phyloP scores from a whole-genome alignment of 257 asterid genomes.

The Jaltomata sinuosa region DNA sequence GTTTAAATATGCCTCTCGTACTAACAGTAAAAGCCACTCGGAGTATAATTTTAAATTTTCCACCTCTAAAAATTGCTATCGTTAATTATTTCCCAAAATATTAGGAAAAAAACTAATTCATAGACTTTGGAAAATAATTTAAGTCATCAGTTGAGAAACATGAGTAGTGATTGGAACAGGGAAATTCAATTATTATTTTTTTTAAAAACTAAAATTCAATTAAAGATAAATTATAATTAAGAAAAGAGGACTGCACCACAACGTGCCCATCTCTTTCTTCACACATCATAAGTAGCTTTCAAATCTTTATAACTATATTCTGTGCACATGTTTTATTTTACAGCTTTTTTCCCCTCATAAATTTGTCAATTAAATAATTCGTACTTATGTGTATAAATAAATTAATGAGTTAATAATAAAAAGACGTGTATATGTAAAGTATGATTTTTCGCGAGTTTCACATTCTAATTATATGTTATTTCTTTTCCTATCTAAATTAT shows the following conservation, averaged over 20 bases:
- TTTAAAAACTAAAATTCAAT: no score
- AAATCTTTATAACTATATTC: constrained; percentile 25
- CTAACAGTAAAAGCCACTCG: background rate
- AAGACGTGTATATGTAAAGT: no score
- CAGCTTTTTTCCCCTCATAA: background rate
- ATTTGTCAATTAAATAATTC: background rate
- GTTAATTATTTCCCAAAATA: no score
- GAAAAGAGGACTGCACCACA: background rate
- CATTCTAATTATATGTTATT: no score
- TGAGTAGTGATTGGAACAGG: background rate
- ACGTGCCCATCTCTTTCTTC: constrained; percentile 39
- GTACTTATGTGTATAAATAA: background rate
- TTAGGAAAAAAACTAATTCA: background rate
- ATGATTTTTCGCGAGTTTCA: no score
- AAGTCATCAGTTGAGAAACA: background rate
- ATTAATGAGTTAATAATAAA: no score
- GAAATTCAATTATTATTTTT: no score
- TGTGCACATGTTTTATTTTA: constrained; percentile 10
- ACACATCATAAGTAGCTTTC: constrained; percentile 33
- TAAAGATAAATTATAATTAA: background rate
- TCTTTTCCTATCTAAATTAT: no score
- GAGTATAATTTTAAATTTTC: no score
- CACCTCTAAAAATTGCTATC: no score
- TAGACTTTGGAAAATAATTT: background rate
- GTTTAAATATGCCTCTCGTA: background rate